Conservation (phyloP, 2,329 filamentous ascomycete genomes). For the Leptographium galeiforme region DNA sequence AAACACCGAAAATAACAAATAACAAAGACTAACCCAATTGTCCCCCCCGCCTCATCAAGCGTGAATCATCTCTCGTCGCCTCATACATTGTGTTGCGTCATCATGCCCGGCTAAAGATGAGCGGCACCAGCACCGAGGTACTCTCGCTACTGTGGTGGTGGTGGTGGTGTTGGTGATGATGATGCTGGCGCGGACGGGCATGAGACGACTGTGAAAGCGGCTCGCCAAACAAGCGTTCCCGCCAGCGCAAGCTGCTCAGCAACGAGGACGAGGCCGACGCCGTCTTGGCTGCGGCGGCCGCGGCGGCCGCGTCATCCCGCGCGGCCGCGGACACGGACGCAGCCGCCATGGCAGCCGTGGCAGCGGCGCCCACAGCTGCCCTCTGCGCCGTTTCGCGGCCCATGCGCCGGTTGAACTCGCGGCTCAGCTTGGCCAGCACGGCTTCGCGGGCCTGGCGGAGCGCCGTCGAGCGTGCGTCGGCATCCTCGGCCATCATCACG, state of each 20-base stretch:
- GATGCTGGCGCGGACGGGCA: neutral
- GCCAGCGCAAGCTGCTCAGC: slow-evolving; percentile 23
- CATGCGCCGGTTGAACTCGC: slow-evolving; percentile 28
- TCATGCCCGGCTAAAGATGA: slow-evolving; percentile 42
- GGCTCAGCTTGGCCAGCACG: slow-evolving; percentile 44
- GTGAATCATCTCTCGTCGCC: neutral
- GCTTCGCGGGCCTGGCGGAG: slow-evolving; percentile 46
- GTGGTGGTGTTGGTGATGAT: slow-evolving; percentile 2
- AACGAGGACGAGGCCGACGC: slow-evolving; percentile 14
- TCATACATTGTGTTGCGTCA: neutral
- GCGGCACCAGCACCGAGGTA: slow-evolving; percentile 39
- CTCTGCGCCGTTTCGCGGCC: slow-evolving; percentile 8
- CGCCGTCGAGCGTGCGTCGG: slow-evolving; percentile 37
- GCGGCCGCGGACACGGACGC: slow-evolving; percentile 14
- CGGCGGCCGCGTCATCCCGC: slow-evolving; percentile 12
- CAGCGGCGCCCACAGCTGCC: slow-evolving; percentile 1
- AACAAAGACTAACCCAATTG: neutral
- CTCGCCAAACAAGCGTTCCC: slow-evolving; percentile 27
- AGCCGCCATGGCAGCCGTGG: slow-evolving; percentile 5
- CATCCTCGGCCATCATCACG: slow-evolving; percentile 33
- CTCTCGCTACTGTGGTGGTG: slow-evolving; percentile 34
- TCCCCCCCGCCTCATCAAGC: neutral
- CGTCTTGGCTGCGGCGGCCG: neutral
- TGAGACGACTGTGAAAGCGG: slow-evolving; percentile 2
- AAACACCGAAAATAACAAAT: neutral